phyloP scores from a whole-genome alignment of 352 stramenopile genomes.

The Pythium vanterpoolii region DNA sequence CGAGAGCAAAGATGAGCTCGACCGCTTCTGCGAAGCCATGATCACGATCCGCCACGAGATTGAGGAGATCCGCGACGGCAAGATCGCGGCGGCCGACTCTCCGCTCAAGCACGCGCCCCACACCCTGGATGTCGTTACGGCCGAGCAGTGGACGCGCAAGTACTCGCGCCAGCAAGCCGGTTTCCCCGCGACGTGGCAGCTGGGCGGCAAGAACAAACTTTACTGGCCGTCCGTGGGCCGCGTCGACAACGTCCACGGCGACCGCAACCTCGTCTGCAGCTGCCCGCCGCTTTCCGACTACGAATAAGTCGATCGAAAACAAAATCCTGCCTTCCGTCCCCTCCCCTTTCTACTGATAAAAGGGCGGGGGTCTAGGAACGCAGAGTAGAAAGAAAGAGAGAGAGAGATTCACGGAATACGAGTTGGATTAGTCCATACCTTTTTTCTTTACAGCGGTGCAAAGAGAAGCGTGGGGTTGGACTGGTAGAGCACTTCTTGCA shows the following conservation, averaged over 20 bases:
- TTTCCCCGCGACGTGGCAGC: constrained; percentile 95
- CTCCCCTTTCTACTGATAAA: not conserved
- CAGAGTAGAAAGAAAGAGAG: not conserved
- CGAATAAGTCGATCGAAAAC: constrained; percentile 36
- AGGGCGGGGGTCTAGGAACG: constrained; percentile 2
- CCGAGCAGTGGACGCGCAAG: constrained; percentile 91
- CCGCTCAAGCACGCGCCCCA: constrained; percentile 98
- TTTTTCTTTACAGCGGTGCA: constrained; percentile 33
- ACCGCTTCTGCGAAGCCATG: constrained; percentile 97
- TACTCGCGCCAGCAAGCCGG: constrained; percentile 93
- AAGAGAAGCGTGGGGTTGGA: constrained; percentile 69
- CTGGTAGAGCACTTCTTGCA: constrained; percentile 67
- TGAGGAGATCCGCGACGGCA: constrained; percentile 93
- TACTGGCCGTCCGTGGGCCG: constrained; percentile 97
- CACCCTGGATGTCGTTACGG: constrained; percentile 94
- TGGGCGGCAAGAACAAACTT: constrained; percentile 90
- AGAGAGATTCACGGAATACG: not conserved
- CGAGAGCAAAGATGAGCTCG: constrained; percentile 97
- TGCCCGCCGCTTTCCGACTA: constrained; percentile 97
- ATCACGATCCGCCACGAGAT: constrained; percentile 97
- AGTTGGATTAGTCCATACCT: not conserved
- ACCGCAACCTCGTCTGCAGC: constrained; percentile 98
- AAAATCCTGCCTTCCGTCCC: not conserved
- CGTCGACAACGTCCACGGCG: constrained; percentile 99
- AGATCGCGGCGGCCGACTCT: constrained; percentile 88